phyloP scores from a whole-genome alignment of 495 filamentous ascomycete genomes.

The Thozetella sp. region DNA sequence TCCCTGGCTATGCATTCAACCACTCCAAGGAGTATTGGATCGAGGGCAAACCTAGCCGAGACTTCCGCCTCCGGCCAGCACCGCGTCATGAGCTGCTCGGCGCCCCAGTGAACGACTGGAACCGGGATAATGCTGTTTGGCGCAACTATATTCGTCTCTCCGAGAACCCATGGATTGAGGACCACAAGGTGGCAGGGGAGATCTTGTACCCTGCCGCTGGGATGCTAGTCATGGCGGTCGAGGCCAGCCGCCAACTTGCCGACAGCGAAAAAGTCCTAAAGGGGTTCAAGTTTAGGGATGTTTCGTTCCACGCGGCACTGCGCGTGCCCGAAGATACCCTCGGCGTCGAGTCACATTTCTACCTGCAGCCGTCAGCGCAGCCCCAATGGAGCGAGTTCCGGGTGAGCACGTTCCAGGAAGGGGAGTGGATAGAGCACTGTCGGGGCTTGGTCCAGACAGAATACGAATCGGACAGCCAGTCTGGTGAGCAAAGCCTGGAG shows the following conservation, averaged over 20 bases:
- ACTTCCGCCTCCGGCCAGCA: constrained; percentile 30
- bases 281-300: constrained; percentile 12
- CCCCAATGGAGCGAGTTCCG: constrained; percentile 14
- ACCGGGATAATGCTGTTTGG: constrained; percentile 42
- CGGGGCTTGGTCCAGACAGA: constrained; percentile 2
- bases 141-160: constrained; percentile 38
- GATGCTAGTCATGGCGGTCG: constrained; percentile 47
- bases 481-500: not conserved
- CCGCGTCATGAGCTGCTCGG: constrained; percentile 50
- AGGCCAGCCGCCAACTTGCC: constrained; percentile 41
- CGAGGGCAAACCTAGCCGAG: not conserved
- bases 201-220: constrained; percentile 49
- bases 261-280: constrained; percentile 7
- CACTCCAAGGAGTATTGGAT: constrained; percentile 1
- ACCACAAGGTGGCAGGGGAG: constrained; percentile 35
- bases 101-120: constrained; percentile 27
- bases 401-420: constrained; percentile 7
- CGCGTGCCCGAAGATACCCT: constrained; percentile 23
- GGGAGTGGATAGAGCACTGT: constrained; percentile 9
- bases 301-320: constrained; percentile 29
- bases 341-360: constrained; percentile 34
- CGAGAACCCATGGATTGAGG: constrained; percentile 44
- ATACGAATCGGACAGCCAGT: no score
- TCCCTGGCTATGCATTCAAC: not conserved
- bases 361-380: constrained; percentile 16